Evolutionary conservation across 1,139 yeast species (phyloP).

Genomic region (Diutina mesorugosa): DNA sequence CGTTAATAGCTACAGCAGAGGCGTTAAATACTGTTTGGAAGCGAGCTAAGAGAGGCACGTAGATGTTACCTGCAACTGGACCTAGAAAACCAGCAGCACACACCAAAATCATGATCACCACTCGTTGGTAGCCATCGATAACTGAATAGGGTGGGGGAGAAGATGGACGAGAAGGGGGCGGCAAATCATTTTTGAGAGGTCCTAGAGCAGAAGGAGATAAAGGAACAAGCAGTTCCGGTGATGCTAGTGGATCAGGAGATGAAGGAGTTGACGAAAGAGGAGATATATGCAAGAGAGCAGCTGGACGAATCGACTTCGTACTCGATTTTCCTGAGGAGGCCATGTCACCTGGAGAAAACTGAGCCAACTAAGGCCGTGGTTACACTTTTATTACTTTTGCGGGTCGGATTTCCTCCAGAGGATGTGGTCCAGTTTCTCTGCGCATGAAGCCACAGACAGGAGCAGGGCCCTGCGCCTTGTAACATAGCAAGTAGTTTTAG

Average conservation of each 20-base stretch:
- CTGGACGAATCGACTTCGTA: too few relatives aligned
- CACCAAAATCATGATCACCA: background rate
- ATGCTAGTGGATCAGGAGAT: too few relatives aligned
- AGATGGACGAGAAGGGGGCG: background rate
- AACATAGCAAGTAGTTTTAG: background rate
- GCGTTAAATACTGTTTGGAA: constrained; percentile 4
- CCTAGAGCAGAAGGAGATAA: too few relatives aligned
- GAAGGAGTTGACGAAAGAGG: too few relatives aligned
- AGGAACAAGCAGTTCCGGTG: too few relatives aligned
- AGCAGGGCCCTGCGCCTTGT: background rate
- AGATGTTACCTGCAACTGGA: constrained; percentile 47
- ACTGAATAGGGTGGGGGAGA: background rate
- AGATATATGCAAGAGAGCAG: too few relatives aligned
- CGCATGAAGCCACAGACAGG: background rate
- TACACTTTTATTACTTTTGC: background rate
- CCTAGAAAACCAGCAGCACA: constrained; percentile 34
- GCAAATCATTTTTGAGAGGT: too few relatives aligned
- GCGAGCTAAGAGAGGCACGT: constrained; percentile 37
- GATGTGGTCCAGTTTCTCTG: background rate
- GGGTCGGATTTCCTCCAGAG: background rate
- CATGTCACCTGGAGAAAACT: too few relatives aligned
- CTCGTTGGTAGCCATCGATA: background rate
- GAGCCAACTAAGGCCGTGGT: too few relatives aligned
- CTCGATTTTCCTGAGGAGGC: too few relatives aligned
- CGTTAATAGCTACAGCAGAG: constrained; percentile 5